A percentile compares a stretch with the other conserved stretches of the same genome.
These are phyloP conservation scores for Nicotiana rustica DNA, from an alignment of 305 asterid species.

Conservation along the genomic window DNA sequence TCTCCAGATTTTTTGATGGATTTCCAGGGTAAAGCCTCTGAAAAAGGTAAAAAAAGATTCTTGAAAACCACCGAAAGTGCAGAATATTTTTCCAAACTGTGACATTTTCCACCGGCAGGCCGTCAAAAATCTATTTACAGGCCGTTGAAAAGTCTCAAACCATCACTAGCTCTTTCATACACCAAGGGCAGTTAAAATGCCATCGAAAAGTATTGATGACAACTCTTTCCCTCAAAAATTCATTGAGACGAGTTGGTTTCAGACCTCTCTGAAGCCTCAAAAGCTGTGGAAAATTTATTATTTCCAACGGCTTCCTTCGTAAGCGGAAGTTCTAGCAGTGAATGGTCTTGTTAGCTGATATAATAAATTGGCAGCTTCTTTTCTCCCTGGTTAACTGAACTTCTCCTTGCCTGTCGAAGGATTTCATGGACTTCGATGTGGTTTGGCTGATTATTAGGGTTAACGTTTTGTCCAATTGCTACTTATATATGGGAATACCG, in stretches of 20 bases:
- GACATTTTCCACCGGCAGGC: not conserved
- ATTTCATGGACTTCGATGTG: not conserved
- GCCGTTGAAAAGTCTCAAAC: no score
- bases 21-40: not conserved
- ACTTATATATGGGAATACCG: not conserved
- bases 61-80: not conserved
- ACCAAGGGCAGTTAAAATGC: no score
- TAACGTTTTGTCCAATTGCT: not conserved
- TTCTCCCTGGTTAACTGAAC: not conserved
- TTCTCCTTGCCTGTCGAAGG: not conserved
- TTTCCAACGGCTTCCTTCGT: no score
- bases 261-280: no score
- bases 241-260: no score
- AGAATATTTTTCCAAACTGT: not conserved
- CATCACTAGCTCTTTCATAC: no score
- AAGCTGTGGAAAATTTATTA: no score
- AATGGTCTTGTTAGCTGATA: not conserved
- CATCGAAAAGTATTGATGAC: no score
- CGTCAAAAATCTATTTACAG: no score
- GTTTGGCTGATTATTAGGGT: not conserved
- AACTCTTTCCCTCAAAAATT: no score
- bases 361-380: no score
- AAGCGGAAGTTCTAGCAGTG: no score
- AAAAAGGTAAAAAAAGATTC: conserved; percentile 17
- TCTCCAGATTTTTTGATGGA: not conserved